Conservation (phyloP, 2,329 filamentous ascomycete species). For the Beauveria caledonica region DNA sequence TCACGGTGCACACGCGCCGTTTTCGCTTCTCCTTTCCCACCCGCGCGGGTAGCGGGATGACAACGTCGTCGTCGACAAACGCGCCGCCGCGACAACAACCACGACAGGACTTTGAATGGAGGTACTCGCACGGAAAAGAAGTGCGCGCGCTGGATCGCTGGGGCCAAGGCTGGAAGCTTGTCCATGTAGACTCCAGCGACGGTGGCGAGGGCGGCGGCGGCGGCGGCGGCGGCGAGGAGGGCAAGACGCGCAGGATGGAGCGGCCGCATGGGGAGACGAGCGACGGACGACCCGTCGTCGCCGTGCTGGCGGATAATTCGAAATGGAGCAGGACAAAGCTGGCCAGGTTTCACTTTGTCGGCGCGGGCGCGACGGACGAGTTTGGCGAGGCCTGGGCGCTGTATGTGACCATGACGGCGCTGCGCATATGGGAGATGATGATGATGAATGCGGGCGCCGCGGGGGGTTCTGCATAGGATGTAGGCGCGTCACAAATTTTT, state of each 20-base stretch:
- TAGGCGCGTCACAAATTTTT: too few relatives aligned
- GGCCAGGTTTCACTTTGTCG: slow-evolving; percentile 31
- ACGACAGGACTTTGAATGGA: slow-evolving; percentile 12
- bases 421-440: slow-evolving; percentile 10
- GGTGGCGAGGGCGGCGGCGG: neutral
- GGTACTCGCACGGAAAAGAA: slow-evolving; percentile 11
- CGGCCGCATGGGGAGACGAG: slow-evolving; percentile 17
- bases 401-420: slow-evolving; percentile 26
- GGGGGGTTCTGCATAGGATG: neutral
- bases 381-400: slow-evolving; percentile 35
- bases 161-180: slow-evolving; percentile 30
- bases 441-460: neutral
- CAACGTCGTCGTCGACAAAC: too few relatives aligned
- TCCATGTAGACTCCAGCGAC: neutral
- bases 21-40: slow-evolving; percentile 8
- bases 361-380: slow-evolving; percentile 28
- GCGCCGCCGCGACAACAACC: neutral
- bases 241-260: neutral
- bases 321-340: slow-evolving; percentile 18
- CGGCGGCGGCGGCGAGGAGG: neutral
- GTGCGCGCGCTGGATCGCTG: slow-evolving; percentile 9
- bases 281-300: slow-evolving; percentile 34
- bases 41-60: too few relatives aligned
- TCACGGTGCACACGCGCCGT: neutral
- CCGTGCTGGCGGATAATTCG: slow-evolving; percentile 22